Conservation (phyloP, 805 yeast genomes). For the Sugiyamaella chiloensis region DNA sequence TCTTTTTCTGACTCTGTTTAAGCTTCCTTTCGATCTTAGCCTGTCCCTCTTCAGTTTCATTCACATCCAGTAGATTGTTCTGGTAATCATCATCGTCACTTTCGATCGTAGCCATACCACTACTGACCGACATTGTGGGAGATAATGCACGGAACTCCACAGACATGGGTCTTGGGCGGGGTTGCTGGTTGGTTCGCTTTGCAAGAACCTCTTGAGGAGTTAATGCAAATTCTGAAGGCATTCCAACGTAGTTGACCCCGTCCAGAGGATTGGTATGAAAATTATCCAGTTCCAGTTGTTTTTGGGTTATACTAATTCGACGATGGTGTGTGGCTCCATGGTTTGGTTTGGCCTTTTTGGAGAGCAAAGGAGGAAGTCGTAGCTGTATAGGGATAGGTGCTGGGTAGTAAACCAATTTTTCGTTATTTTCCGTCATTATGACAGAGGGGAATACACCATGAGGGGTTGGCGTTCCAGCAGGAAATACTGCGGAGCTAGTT, state of each 20-base stretch:
- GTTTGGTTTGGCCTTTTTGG: slow-evolving; percentile 17
- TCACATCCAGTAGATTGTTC: slow-evolving; percentile 12
- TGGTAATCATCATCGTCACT: slow-evolving; percentile 30
- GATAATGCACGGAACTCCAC: slow-evolving; percentile 16
- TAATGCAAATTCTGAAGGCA: slow-evolving; percentile 5
- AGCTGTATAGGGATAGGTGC: slow-evolving; percentile 37
- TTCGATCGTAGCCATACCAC: slow-evolving; percentile 33
- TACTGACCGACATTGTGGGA: slow-evolving; percentile 24
- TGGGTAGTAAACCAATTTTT: slow-evolving; percentile 28
- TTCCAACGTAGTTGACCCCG: not conserved
- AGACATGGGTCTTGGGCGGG: not conserved
- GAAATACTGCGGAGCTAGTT: not conserved
- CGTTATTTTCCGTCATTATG: slow-evolving; percentile 7
- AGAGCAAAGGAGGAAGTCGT: slow-evolving; percentile 34
- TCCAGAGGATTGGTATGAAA: slow-evolving; percentile 13
- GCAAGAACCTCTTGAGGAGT: not conserved
- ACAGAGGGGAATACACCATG: slow-evolving; percentile 8
- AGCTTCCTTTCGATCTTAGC: not conserved
- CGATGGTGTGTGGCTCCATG: slow-evolving; percentile 6
- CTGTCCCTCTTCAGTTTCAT: slow-evolving; percentile 7
- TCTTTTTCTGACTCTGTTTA: slow-evolving; percentile 5
- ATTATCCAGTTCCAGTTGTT: slow-evolving; percentile 7
- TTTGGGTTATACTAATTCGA: slow-evolving; percentile 8
- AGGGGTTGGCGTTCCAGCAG: not conserved
- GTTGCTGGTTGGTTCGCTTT: slow-evolving; percentile 2